These are phyloP conservation scores for Thelonectria olida DNA, from an alignment of 2,329 filamentous ascomycete species.

Conservation along the genomic window DNA sequence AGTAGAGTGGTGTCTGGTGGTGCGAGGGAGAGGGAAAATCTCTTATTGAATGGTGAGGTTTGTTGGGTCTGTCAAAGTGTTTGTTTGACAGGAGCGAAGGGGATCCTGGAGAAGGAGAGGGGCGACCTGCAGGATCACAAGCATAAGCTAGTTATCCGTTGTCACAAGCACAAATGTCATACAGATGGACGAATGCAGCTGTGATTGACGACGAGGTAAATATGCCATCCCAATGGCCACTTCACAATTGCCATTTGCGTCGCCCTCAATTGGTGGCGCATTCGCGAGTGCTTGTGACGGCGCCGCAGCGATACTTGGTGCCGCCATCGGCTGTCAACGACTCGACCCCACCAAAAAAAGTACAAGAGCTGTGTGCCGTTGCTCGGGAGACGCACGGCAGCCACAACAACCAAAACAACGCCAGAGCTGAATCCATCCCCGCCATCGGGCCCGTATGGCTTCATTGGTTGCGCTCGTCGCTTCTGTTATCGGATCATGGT, in stretches of 20 bases:
- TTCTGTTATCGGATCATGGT: constrained; percentile 11
- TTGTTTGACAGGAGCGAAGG: too few species aligned
- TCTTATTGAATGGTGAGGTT: neutral
- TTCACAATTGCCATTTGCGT: neutral
- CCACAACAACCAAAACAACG: constrained; percentile 17
- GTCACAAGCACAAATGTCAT: too few species aligned
- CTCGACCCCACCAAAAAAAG: neutral
- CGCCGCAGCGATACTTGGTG: neutral
- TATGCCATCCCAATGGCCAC: neutral
- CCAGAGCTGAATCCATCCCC: neutral
- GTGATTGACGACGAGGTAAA: neutral
- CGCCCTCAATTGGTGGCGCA: constrained; percentile 6
- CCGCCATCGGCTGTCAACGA: neutral
- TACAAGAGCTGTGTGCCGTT: neutral
- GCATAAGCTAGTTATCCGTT: too few species aligned
- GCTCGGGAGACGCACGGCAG: constrained; percentile 2
- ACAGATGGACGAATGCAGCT: too few species aligned
- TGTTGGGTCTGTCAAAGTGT: too few species aligned
- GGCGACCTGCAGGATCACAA: neutral
- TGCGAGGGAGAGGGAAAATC: neutral
- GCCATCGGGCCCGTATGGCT: neutral
- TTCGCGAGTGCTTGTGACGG: neutral
- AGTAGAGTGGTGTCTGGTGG: neutral
- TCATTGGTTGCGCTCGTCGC: neutral
- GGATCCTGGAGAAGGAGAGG: too few species aligned